These are phyloP conservation scores for Leccinum fibrillosum DNA, from an alignment of 768 basidiomycete species.

Conservation along the genomic window DNA sequence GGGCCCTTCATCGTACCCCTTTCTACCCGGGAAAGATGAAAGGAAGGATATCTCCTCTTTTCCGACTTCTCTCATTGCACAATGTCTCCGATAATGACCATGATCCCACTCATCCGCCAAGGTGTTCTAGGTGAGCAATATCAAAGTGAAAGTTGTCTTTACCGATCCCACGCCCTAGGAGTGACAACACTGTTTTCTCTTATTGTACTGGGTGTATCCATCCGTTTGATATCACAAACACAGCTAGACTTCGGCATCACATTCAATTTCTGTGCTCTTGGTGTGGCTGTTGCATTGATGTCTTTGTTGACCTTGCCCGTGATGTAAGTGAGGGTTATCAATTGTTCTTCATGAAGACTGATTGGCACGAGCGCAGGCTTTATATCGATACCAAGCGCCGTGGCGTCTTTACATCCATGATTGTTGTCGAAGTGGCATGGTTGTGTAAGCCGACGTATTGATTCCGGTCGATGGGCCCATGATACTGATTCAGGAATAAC, in stretches of 20 bases:
- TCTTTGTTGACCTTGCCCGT: conserved; percentile 29
- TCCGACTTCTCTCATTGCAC: not conserved
- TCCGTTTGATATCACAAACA: conserved; percentile 24
- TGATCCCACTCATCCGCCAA: conserved; percentile 15
- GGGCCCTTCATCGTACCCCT: not conserved
- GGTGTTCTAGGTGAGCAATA: conserved; percentile 20
- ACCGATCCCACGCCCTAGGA: conserved; percentile 12
- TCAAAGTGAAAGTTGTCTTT: not conserved
- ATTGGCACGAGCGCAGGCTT: conserved; percentile 23
- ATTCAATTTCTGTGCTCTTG: conserved; percentile 25
- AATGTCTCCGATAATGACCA: conserved; percentile 10
- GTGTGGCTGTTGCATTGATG: conserved; percentile 26
- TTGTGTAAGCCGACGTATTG: conserved; percentile 28
- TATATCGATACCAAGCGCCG: conserved; percentile 33
- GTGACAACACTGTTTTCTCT: conserved; percentile 23
- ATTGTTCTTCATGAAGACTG: not conserved
- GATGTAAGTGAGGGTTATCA: conserved; percentile 17
- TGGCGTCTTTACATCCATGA: conserved; percentile 39
- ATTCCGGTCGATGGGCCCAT: not conserved
- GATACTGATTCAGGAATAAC: not conserved
- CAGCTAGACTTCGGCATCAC: conserved; percentile 6
- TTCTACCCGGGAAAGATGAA: conserved; percentile 6
- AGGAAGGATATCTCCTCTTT: not conserved
- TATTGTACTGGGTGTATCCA: conserved; percentile 31
- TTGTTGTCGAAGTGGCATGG: conserved; percentile 36